Conservation (phyloP, 495 filamentous ascomycete genomes). For the Chaetomium tenue region DNA sequence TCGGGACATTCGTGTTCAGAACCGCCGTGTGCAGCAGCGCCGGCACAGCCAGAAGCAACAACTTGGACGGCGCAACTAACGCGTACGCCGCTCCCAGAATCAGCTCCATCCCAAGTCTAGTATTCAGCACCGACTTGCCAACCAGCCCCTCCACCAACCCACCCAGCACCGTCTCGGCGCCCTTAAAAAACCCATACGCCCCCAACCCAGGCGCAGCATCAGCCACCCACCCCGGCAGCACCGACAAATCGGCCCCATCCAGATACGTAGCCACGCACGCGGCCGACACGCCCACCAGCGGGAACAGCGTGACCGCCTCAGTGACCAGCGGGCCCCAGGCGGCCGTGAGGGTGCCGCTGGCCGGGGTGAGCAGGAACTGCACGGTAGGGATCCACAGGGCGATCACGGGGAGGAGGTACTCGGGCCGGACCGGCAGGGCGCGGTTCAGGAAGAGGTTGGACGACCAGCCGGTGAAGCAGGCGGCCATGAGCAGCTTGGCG, state of each 20-base stretch:
- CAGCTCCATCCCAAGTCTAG: slow-evolving; percentile 68
- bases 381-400: slow-evolving; percentile 70
- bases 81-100: slow-evolving; percentile 62
- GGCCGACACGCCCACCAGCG: slow-evolving; percentile 65
- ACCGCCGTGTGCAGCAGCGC: slow-evolving; percentile 66
- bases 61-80: slow-evolving; percentile 63
- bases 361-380: slow-evolving; percentile 65
- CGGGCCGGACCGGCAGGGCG: slow-evolving; percentile 47
- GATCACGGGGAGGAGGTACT: slow-evolving; percentile 76
- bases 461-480: slow-evolving; percentile 62
- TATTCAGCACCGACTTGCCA: slow-evolving; percentile 62
- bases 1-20: slow-evolving; percentile 68
- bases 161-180: slow-evolving; percentile 53
- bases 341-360: slow-evolving; percentile 64
- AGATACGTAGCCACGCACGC: slow-evolving; percentile 62
- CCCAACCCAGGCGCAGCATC: slow-evolving; percentile 60
- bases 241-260: slow-evolving; percentile 57
- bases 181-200: slow-evolving; percentile 63
- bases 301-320: slow-evolving; percentile 67
- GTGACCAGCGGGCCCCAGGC: slow-evolving; percentile 71
- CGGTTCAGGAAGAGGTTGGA: slow-evolving; percentile 51
- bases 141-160: slow-evolving; percentile 54
- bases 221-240: slow-evolving; percentile 52
- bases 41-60: slow-evolving; percentile 63
- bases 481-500: slow-evolving; percentile 59